These are phyloP conservation scores for Perkinsus chesapeaki DNA, from an alignment of 169 alveolate species.

Conservation along the genomic window DNA sequence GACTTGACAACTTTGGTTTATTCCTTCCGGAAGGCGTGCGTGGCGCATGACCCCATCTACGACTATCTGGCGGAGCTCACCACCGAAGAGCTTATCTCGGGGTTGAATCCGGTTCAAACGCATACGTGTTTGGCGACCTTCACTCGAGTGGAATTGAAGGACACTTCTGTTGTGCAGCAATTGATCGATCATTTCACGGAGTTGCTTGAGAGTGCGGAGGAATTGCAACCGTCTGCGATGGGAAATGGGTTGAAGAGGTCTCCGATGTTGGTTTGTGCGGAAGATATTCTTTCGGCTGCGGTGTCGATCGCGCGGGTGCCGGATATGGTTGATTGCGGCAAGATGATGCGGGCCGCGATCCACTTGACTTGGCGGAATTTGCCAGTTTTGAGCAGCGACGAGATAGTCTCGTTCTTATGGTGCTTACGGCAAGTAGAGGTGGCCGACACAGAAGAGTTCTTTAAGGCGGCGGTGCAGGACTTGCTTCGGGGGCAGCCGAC, in stretches of 20 bases:
- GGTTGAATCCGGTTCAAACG: background rate
- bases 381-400: background rate
- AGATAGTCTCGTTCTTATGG: background rate
- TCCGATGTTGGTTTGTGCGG: background rate
- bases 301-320: background rate
- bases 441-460: background rate
- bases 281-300: slow-evolving; percentile 4
- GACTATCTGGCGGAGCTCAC: background rate
- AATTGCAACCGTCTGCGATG: background rate
- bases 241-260: background rate
- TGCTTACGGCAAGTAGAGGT: background rate
- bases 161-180: background rate
- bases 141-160: background rate
- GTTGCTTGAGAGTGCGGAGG: background rate
- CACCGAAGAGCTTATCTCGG: background rate
- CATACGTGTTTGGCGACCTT: background rate
- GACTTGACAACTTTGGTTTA: background rate
- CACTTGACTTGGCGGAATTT: background rate
- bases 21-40: background rate
- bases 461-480: background rate
- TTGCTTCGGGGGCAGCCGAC: background rate
- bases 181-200: background rate
- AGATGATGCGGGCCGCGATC: background rate
- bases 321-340: background rate
- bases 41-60: background rate